Base-by-base conservation (phyloP, 2,329 filamentous ascomycete genomes). In the Aschersonia sp. region DNA sequence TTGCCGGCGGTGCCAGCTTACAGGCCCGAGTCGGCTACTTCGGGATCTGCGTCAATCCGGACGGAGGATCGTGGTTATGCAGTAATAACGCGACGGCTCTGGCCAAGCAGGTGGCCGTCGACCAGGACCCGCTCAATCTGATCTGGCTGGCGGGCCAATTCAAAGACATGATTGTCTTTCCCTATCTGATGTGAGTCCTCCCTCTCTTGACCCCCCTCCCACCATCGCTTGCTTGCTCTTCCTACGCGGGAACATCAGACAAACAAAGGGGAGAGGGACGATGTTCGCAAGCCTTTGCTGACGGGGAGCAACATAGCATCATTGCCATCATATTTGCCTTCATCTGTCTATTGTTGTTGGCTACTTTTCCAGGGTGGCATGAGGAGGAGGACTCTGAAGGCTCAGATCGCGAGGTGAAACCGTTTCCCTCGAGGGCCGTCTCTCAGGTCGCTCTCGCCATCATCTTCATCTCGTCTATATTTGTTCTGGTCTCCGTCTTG, bases 151-250 rank as follows among this genome's bases (percentile, higher is more conserved):
- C 92, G 30, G 83, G 84, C 57, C 94, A 94, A 55, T 98, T 98
- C 71, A 97, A 97, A 67, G 88, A 97, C 65, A 90, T 89, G 68
- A 92, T 98, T 63, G 90, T 98, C 43, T 98, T 98, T 63, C 92
- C 92, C 8, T 98, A 97, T 61, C 71, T 98, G 22, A 83, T 98
- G 85, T 92, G 66, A 72, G 85, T 71, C 12, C 37, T 6, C 6
- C 8, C 35, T 9, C n/a, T 11, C 6, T 37, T 37, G 2, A 4
- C 3, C 33, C 33, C 33, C 22, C 22, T 22, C 22, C 22, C 22
- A 22, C 22, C 22, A 22, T 22, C 22, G 22, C 22, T 22, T 22
- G 22, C 22, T 22, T 22, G 22, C 22, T 22, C 2, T 22, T 22
- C 22, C 22, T 22, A 3, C 22, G 33, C 8, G 12, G 33, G 33